Base-by-base conservation (phyloP, 2,329 filamentous ascomycete genomes). In the Domatiomyces globalis region DNA sequence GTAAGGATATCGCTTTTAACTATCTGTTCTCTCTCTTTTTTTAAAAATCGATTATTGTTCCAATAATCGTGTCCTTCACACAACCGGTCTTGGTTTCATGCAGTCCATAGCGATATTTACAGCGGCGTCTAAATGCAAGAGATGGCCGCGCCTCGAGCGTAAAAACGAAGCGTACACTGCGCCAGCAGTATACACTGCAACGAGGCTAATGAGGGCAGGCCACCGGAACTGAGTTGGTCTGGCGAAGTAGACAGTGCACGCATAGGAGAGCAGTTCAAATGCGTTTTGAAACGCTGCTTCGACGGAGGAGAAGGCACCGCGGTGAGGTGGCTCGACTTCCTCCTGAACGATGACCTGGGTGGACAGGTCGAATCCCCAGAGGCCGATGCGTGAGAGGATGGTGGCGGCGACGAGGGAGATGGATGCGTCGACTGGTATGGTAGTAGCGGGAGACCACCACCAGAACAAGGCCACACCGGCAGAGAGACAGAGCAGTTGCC, bases 191-290 rank as follows among this genome's bases (percentile, higher is more conserved):
- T 65, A 69, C 0, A 82, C 72, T 0, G 80, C 77, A 0, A 60
- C 67, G 2, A 75, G 71, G 51, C 78, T 83, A 46, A 85, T 72
- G 5, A 76, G 63, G 0, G 78, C 75, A 0, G 84, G 83, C 62
- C 76, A 81, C 51, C 70, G 70, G 62, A 88, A 88, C 59, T 85
- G 73, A 2, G 75, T 71, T 0, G 84, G 83, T 0, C 69, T 67
- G 1, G 76, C 71, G 54, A 81, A 86, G 3, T 81, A 62, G 53
- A 86, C 79, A 0, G 84, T 88, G 0, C 75, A 73, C 0, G 72
- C 72, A 61, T 79, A 87, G 0, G 83, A 81, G 1, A 80, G 64
- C 46, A 87, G 71, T 63, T 88, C 84, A 54, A 86, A 87, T 0
- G 77, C 57, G 54, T 81, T 87, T 62, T 88, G 84, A 42, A 81